Base-by-base conservation (phyloP, 1,139 yeast genomes). In the Lodderomyces beijingensis region DNA sequence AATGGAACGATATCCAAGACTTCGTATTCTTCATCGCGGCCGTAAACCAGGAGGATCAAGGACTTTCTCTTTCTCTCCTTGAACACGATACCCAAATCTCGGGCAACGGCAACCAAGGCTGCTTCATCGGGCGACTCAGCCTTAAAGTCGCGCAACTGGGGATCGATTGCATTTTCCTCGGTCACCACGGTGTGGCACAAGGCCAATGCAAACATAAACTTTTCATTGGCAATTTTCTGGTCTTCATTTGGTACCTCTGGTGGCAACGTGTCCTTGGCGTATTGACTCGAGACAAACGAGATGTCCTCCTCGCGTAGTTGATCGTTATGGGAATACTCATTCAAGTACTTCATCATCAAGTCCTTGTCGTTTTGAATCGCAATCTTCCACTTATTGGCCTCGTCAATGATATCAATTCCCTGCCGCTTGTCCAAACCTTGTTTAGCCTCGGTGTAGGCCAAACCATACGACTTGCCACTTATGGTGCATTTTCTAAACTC, bases 81-180 rank as follows among this genome's bases (percentile, higher is more conserved):
- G 55, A 91, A 85, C 7, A 85, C 79, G 54, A 83, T 83, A 4
- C 98, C 98, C 49, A 87, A 65, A 54, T 91, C 97, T 49, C 95
- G 74, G 0, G 98, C 97, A 17, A 94, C 91, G 6, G 85, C 75
- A 4, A 91, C 98, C 39, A 91, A 73, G 0, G 98, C 97, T 25
- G 95, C 93, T 59, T 91, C 98, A 62, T 91, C 98, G 1, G 98
- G 98, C n/a, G 95, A 84, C 57, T 91, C 97, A 0, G 98, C 97
- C 53, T 88, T 86, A 53, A 86, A 76, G 30, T 62, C 66, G 33
- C 65, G 50, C 33, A 81, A 58, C 28, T 63, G 67, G 1, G 76
- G 78, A 16, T 85, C 83, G 30, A 67, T 64, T 9, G 66, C 67
- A 38, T 74, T 75, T 25, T 69, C 66, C 36, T 72, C 97, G 9